These are phyloP conservation scores for Colletotrichum noveboracense DNA, from an alignment of 2,329 filamentous ascomycete species.

Conservation along the genomic window DNA sequence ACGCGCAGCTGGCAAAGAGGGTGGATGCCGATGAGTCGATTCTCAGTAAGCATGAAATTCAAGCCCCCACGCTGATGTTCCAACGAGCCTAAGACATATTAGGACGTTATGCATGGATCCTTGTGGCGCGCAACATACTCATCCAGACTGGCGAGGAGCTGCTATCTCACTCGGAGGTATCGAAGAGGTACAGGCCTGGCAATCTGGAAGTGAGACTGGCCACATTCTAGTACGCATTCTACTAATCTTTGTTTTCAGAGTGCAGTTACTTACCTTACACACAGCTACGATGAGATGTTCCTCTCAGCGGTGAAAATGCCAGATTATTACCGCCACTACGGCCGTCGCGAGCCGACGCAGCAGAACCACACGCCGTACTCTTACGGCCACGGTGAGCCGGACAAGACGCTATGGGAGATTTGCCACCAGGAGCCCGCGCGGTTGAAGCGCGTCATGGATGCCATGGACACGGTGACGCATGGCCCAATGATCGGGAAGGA, in stretches of 20 bases:
- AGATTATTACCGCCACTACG: constrained; percentile 22
- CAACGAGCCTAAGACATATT: not conserved
- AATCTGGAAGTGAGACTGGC: constrained; percentile 10
- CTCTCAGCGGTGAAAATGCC: constrained; percentile 22
- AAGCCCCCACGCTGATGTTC: accelerated
- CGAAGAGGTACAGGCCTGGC: constrained; percentile 5
- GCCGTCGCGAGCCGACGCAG: constrained; percentile 31
- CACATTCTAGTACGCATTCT: not conserved
- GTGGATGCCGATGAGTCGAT: constrained; percentile 30
- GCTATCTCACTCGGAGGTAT: constrained; percentile 27
- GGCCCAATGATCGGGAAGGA: not conserved
- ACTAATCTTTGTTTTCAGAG: accelerated
- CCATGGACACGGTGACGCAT: not conserved
- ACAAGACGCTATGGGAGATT: constrained; percentile 36
- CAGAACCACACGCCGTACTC: constrained; percentile 30
- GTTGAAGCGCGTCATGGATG: constrained; percentile 26
- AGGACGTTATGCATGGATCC: constrained; percentile 19
- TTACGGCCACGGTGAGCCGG: constrained; percentile 32
- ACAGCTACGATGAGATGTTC: not conserved
- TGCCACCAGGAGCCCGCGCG: constrained; percentile 26
- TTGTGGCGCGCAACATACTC: too few relatives aligned
- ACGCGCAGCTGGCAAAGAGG: constrained; percentile 30
- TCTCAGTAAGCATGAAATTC: constrained; percentile 22
- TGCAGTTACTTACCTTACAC: accelerated
- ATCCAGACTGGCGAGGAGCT: constrained; percentile 19